A percentile compares a stretch with the other conserved stretches of the same genome.
Evolutionary conservation across 345 rosid genomes (phyloP).

Genomic region (Isatis tinctoria): DNA sequence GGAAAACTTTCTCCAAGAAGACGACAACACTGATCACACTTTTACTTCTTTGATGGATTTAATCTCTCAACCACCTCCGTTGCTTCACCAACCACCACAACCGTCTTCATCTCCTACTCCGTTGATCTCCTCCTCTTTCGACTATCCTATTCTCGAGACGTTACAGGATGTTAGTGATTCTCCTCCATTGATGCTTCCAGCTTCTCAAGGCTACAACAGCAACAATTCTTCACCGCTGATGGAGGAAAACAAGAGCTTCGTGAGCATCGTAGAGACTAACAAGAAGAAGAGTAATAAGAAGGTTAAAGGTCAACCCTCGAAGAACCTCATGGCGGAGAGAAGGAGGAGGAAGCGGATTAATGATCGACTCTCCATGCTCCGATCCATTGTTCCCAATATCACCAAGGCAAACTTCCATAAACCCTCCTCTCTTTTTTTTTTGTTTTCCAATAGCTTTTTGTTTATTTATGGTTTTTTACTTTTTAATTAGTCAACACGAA

Average conservation of each 20-base stretch:
- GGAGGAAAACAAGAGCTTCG: conserved; percentile 36
- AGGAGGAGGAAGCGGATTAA: conserved; percentile 79
- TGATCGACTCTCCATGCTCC: conserved; percentile 78
- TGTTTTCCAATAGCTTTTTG: no score
- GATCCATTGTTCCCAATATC: conserved; percentile 93
- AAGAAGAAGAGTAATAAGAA: conserved; percentile 45
- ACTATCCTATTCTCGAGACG: conserved; percentile 39
- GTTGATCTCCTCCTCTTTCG: conserved; percentile 26
- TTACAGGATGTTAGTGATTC: conserved; percentile 36
- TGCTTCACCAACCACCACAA: conserved; percentile 37
- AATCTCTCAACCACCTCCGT: conserved; percentile 34
- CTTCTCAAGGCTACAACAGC: conserved; percentile 13
- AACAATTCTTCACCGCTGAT: conserved; percentile 31
- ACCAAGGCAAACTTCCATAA: conserved; percentile 70
- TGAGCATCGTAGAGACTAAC: conserved; percentile 26
- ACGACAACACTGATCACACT: conserved; percentile 1
- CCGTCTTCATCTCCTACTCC: conserved; percentile 26
- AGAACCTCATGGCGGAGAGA: conserved; percentile 87
- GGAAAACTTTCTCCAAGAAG: conserved; percentile 20
- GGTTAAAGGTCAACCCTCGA: conserved; percentile 81
- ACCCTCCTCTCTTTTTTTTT: no score
- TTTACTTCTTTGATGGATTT: conserved; percentile 32
- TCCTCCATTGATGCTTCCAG: conserved; percentile 16
- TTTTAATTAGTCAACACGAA: no score
- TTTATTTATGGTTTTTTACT: no score